Base-by-base conservation (phyloP, 495 filamentous ascomycete species). In the Penicillium macrosclerotiorum region DNA sequence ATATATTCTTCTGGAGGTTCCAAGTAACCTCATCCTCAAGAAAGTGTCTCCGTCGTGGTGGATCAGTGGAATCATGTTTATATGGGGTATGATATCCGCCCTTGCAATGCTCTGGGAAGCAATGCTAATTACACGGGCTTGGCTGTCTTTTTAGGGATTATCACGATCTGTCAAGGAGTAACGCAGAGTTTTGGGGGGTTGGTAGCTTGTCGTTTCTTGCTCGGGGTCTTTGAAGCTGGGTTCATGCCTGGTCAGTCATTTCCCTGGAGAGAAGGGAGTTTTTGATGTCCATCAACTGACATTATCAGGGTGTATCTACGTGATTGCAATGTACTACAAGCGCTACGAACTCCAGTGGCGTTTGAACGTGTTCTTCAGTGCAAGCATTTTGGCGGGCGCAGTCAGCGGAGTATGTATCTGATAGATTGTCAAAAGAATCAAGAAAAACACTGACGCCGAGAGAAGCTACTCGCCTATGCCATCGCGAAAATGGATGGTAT, bases 1-100 rank as follows among this genome's bases (percentile, higher is more conserved):
- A 26, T 88, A 87, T 57, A 78, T 81, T 37, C 59, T 82, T 4
- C 76, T 83, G 32, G 82, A 88, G 54, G 73, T 87, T 34, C 83
- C 82, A 8, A 73, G 71, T 49, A 87, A 87, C 57, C 65, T 88
- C 5, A 67, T 87, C 45, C 66, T 88, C 62, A 85, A 81, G 64
- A 79, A 75, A 39, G 59, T 88, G 8, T 71, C 75, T 0, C 86
- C 86, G 6, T 80, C 74, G 1, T 71, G 67, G 42, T 84, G 75
- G 67, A 58, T 84, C 30, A 67, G 75, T 16, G 54, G 49, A 19
- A 73, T 80, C 34, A 81, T 82, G 71, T 48, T 77, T 17, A 47
- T 62, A 11, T 86, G 81, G 81, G 79, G 74, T 64, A 49, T 43
- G 52, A 43, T 27, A 5, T 11, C n/a, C 13, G 11, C 14, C 31